These are phyloP conservation scores for Rhododendron molle DNA, from an alignment of 148 eudicot genomes.

Conservation along the genomic window DNA sequence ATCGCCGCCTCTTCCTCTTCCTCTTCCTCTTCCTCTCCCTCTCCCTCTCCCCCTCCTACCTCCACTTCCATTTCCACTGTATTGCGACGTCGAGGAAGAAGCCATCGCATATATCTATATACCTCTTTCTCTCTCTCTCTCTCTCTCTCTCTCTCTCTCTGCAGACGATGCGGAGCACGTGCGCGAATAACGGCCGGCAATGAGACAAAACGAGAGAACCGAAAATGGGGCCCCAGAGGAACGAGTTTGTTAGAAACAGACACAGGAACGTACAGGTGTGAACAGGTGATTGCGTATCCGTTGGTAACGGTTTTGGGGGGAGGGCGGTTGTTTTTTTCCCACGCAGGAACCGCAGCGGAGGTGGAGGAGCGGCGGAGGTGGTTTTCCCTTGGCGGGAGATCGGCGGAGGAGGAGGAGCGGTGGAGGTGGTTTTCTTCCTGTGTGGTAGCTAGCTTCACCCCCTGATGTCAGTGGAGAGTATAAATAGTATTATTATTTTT, in stretches of 20 bases:
- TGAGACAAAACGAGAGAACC: slow-evolving; percentile 12
- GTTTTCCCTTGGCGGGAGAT: too few species aligned
- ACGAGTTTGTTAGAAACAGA: background rate
- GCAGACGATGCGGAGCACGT: background rate
- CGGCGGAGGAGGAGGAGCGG: background rate
- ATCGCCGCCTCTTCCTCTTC: slow-evolving; percentile 16
- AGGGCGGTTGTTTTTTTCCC: background rate
- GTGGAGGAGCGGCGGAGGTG: background rate
- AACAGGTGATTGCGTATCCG: too few species aligned
- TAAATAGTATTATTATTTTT: background rate
- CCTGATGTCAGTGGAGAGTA: background rate
- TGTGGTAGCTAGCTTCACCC: too few species aligned
- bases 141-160: too few species aligned
- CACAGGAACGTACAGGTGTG: background rate
- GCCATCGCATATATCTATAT: background rate
- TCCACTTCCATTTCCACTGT: slow-evolving; percentile 1
- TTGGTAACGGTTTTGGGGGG: too few species aligned
- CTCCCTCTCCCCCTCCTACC: slow-evolving; percentile 4
- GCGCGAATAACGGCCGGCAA: background rate
- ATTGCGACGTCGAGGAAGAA: background rate
- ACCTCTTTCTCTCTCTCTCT: too few species aligned
- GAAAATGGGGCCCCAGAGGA: slow-evolving; percentile 1
- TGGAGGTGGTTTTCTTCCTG: background rate
- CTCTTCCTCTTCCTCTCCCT: slow-evolving; percentile 4
- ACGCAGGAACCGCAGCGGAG: background rate